Evolutionary conservation across 495 filamentous ascomycete species (phyloP), one percentile per base, ranked within the genome.

Genomic region (Rhizodiscina lignyota): DNA sequence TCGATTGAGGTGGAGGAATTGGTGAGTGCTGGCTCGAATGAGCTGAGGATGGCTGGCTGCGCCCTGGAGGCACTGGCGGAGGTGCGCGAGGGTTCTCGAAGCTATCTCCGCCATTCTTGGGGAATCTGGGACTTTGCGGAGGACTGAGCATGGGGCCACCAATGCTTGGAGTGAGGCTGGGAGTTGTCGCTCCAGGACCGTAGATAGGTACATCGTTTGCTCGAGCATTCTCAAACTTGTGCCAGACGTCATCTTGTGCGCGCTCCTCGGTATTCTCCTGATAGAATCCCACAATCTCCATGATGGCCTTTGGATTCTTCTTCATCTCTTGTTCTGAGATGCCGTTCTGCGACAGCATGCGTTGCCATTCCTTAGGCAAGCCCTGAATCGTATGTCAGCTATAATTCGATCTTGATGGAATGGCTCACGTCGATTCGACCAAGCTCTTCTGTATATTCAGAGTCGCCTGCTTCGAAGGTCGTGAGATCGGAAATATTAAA

Each of bases 301-400:
- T 74, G 51, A 94, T 80, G 32, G 84, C 80, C 52, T 96, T 83
- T 1, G 89, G 89, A 49, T 97, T 83, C 56, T 91, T 77, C 54
- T 92, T 77, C 57, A 91, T 85, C 49, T 94, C 89, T 57, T 83
- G 84, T 60, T 93, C 83, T 3, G 87, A 81, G 47, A 97, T 96
- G 37, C 89, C 89, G 58, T 79, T 94, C 54, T 94, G 85, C 60
- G 89, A 80, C 44, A 97, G 70, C 50, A 93, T 68, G 27, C 81
- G 74, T 58, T 97, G 89, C 89, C 89, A 97, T 66, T 97, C 89
- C 55, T 91, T 92, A 1, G 89, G 89, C 22, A 97, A 63, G 41
- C 89, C 89, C 83, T 91, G 47, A 35, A 4, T 26, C 1, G 12
- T 40, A 17, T 29, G 37, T 23, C 15, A 31, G 21, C 20, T 28